Conservation (phyloP, 371 early-diverging fungal genomes). For the Mucor indicus region DNA sequence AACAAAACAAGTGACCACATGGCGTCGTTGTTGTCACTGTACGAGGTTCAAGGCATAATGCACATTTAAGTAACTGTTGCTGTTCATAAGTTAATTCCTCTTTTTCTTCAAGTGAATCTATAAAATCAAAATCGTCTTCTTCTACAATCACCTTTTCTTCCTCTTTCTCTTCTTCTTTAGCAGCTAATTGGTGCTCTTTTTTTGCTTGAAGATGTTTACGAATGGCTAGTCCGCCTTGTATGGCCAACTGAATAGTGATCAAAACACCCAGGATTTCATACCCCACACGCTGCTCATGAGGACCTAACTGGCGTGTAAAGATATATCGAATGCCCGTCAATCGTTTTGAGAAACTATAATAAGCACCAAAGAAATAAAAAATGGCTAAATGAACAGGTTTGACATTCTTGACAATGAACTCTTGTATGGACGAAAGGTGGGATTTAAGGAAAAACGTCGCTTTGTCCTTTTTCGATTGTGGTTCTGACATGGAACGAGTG, state of each 20-base stretch:
- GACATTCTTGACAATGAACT: constrained; percentile 38
- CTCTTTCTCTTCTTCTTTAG: constrained; percentile 1
- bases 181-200: constrained; percentile 11
- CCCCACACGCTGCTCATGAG: constrained; percentile 71
- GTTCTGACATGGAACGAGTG: constrained; percentile 5
- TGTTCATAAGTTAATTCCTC: constrained; percentile 39
- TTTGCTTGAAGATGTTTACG: constrained; percentile 25
- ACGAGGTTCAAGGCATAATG: constrained; percentile 77
- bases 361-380: constrained; percentile 82
- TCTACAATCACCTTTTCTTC: constrained; percentile 15
- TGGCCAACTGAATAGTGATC: constrained; percentile 66
- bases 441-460: not conserved
- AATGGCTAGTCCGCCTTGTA: constrained; percentile 46
- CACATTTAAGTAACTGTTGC: constrained; percentile 65
- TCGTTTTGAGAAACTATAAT: constrained; percentile 77
- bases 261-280: constrained; percentile 85
- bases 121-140: constrained; percentile 44
- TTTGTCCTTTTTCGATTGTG: not conserved
- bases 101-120: constrained; percentile 36
- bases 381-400: constrained; percentile 70
- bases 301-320: constrained; percentile 71
- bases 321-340: constrained; percentile 75
- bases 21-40: constrained; percentile 78
- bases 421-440: constrained; percentile 29
- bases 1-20: constrained; percentile 94